Evolutionary conservation across 2,329 filamentous ascomycete species (phyloP), one percentile per base, ranked within the genome.

Genomic region (Apiospora koreana): DNA sequence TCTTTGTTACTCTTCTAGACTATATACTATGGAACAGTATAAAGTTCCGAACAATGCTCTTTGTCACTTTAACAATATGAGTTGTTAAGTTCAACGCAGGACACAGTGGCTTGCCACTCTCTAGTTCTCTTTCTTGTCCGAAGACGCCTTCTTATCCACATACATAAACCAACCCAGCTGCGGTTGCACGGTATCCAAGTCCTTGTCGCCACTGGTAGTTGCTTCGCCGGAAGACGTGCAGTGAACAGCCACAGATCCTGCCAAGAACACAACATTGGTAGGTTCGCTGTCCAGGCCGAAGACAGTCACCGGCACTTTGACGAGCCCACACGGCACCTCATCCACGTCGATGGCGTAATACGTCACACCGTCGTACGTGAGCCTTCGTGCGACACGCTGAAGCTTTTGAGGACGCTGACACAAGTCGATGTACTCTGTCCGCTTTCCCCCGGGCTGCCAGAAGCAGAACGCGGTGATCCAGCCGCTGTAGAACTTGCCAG

Each of bases 391-490:
- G n/a, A n/a, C n/a, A n/a, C n/a, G n/a, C n/a, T n/a, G n/a, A n/a
- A n/a, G n/a, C n/a, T n/a, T n/a, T n/a, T n/a, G n/a, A n/a, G n/a
- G n/a, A n/a, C n/a, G n/a, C n/a, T n/a, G n/a, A n/a, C n/a, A n/a
- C 23, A 50, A 18, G 2, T 16, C 10, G 23, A 16, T 23, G 14
- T 50, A 50, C 12, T 3, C 23, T 10, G 48, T 50, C 23, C 23
- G 12, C 23, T 50, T 14, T 14, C 23, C 48, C 23, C 5, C 9
- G 23, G 48, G 23, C 23, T 76, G 74, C 77, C 79, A 81, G 70
- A 77, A 80, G 71, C 78, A 79, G 70, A 81, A 81, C 10, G 76
- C 76, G 2, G 76, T 78, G 64, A 80, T 74, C 79, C 79, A 81
- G 1, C 79, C 79, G 16, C 74, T 75, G 70, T 77, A 78, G n/a